Base-by-base conservation (phyloP, 2,329 filamentous ascomycete species). In the Diaporthe citrichinensis region DNA sequence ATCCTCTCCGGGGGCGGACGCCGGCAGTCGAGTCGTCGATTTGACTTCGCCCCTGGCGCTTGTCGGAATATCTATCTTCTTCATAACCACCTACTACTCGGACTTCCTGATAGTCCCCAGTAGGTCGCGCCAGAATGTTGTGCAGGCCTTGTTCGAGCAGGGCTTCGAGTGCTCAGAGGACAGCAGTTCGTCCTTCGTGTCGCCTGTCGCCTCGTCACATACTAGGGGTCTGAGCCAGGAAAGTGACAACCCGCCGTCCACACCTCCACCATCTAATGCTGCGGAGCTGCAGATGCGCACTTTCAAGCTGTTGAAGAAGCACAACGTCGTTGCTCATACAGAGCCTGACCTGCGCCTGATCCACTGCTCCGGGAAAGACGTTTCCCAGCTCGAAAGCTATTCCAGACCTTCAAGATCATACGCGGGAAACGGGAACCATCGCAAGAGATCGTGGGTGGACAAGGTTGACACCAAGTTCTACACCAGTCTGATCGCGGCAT, bases 1-100 rank as follows among this genome's bases (percentile, higher is more conserved):
- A 76, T 95, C 95, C 77, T 95, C 94, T 78, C 94, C 96, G 79
- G 95, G 96, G 10, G 92, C 98, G 79, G 96, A 98, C 82, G 96
- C 96, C 14, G 96, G 95, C 9, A 95, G 96, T 79, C 91, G 96
- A 74, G 96, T 99, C 9, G 91, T 98, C 80, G 96, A 98, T 81
- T 85, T 99, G 77, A 98, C 96, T 10, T 96, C 93, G 72, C 97
- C 96, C 7, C 88, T 98, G 44, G 96, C 97, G 39, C 89, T 98
- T 82, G 96, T 96, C 68, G 95, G 95, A 79, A 97, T 98, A 71
- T 94, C 96, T 72, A 98, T 99, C 81, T 98, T 98, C 88, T 98
- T 98, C 89, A 98, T 98, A 83, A 98, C 96, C 4, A 98, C 95
- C 44, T 99, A 98, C 85, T 98, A 98, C 85, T 97, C 94, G 46